Conservation (phyloP, 2,329 filamentous ascomycete genomes). For the Paradendryphiella salina region DNA sequence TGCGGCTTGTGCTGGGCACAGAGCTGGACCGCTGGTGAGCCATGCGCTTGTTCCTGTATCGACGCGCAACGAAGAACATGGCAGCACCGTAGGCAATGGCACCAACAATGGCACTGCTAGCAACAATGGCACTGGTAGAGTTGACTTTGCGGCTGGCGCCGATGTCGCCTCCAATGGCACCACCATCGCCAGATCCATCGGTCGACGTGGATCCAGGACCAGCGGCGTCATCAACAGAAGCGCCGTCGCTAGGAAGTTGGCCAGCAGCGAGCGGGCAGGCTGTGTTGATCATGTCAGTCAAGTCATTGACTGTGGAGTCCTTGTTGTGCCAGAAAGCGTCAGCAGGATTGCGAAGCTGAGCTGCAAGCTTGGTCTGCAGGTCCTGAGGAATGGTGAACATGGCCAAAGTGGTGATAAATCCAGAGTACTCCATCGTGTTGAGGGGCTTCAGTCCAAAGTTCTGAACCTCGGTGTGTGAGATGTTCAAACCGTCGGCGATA, state of each 20-base stretch:
- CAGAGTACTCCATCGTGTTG: constrained; percentile 68
- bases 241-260: constrained; percentile 44
- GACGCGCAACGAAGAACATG: constrained; percentile 90
- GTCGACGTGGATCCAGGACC: constrained; percentile 34
- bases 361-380: constrained; percentile 60
- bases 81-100: constrained; percentile 87
- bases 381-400: constrained; percentile 54
- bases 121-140: constrained; percentile 69
- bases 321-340: constrained; percentile 75
- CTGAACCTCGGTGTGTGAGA: constrained; percentile 56
- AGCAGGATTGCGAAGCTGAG: constrained; percentile 71
- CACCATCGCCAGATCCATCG: constrained; percentile 50
- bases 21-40: constrained; percentile 78
- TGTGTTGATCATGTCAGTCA: constrained; percentile 82
- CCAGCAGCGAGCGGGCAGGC: constrained; percentile 69
- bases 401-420: constrained; percentile 81
- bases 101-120: constrained; percentile 74
- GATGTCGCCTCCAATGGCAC: constrained; percentile 56
- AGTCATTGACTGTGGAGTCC: constrained; percentile 65
- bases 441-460: constrained; percentile 76
- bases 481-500: constrained; percentile 65
- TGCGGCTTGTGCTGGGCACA: constrained; percentile 68
- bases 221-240: constrained; percentile 47
- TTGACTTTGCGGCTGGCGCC: constrained; percentile 61
- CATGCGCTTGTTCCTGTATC: constrained; percentile 85